Evolutionary conservation across 2,329 filamentous ascomycete species (phyloP).

Genomic region (Rhytidhysteron rufulum): DNA sequence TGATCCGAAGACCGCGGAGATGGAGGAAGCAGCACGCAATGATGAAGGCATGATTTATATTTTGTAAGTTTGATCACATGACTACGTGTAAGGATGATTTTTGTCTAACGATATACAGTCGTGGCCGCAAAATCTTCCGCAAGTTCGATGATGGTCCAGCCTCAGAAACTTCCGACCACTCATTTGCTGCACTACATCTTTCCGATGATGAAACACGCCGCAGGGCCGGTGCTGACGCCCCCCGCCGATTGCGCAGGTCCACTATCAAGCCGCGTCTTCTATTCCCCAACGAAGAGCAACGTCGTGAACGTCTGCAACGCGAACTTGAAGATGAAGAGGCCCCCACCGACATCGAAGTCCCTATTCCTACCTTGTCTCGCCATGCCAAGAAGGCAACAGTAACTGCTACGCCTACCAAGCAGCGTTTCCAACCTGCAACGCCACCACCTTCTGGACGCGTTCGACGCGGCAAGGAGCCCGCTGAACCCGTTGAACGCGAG

Average conservation of each 20-base stretch:
- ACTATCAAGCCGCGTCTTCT: slow-evolving; percentile 68
- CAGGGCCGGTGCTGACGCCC: slow-evolving; percentile 34
- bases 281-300: slow-evolving; percentile 55
- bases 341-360: slow-evolving; percentile 50
- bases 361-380: slow-evolving; percentile 15
- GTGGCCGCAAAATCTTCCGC: slow-evolving; percentile 74
- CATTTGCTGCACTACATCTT: slow-evolving; percentile 21
- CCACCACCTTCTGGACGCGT: slow-evolving; percentile 59
- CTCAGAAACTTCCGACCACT: slow-evolving; percentile 30
- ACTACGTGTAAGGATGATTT: neutral
- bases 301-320: slow-evolving; percentile 38
- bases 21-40: slow-evolving; percentile 61
- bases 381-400: slow-evolving; percentile 44
- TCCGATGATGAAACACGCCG: slow-evolving; percentile 39
- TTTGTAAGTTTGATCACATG: slow-evolving; percentile 60
- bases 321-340: slow-evolving; percentile 56
- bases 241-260: slow-evolving; percentile 60
- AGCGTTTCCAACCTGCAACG: slow-evolving; percentile 17
- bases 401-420: slow-evolving; percentile 50
- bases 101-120: slow-evolving; percentile 49
- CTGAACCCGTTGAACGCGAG: slow-evolving; percentile 26
- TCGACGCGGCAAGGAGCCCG: slow-evolving; percentile 53
- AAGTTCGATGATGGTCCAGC: slow-evolving; percentile 52
- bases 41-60: slow-evolving; percentile 71
- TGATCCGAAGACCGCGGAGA: slow-evolving; percentile 55